phyloP scores from a whole-genome alignment of 305 asterid genomes.

The Solanum chacoense region DNA sequence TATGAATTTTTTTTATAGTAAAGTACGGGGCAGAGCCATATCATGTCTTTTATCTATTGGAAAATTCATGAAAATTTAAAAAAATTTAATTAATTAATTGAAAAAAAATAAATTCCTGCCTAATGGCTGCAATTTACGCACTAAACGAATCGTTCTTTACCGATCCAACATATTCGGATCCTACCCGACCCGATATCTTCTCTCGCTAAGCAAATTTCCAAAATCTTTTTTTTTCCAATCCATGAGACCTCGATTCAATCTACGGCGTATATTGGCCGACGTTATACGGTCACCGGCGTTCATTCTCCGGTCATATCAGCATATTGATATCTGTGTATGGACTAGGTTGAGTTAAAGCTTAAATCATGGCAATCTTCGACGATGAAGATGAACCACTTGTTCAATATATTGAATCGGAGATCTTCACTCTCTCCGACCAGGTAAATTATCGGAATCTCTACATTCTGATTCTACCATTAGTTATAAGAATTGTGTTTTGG shows the following conservation, averaged over 20 bases:
- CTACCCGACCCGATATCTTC: not conserved
- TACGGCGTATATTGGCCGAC: conserved; percentile 16
- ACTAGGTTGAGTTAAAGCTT: not conserved
- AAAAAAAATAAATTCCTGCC: not conserved
- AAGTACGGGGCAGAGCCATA: no score
- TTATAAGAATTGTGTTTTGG: not conserved
- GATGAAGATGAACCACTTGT: conserved; percentile 83
- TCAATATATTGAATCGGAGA: conserved; percentile 76
- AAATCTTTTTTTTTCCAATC: not conserved
- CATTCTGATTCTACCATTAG: not conserved
- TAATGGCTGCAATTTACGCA: not conserved
- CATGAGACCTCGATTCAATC: not conserved
- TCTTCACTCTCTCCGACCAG: conserved; percentile 66
- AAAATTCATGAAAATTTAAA: not conserved
- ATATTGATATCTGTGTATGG: not conserved
- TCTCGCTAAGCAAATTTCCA: not conserved
- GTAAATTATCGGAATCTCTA: conserved; percentile 12
- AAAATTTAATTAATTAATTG: no score
- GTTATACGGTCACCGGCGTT: conserved; percentile 5
- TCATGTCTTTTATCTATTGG: not conserved
- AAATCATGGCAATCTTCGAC: conserved; percentile 52
- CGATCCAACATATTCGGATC: not conserved
- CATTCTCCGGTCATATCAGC: conserved; percentile 4
- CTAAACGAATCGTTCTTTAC: not conserved
- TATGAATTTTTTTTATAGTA: not conserved